Conservation (phyloP, 805 yeast genomes). For the Cyberlindnera petersonii region DNA sequence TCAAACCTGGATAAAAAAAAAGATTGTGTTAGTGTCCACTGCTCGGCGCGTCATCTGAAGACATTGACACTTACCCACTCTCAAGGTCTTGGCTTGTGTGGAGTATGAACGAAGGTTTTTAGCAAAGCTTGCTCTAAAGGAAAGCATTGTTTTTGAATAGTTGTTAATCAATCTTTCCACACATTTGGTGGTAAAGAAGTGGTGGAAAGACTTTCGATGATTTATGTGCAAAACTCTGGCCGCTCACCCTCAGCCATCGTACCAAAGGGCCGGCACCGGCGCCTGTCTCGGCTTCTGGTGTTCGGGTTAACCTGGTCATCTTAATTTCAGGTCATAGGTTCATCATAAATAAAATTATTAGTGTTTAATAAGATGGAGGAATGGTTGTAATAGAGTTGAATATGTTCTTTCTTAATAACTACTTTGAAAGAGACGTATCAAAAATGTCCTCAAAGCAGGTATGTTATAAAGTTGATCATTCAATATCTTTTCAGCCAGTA, state of each 20-base stretch:
- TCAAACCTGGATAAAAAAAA: conserved; percentile 51
- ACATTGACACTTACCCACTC: conserved; percentile 34
- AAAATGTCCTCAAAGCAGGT: too few species aligned
- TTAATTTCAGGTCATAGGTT: too few species aligned
- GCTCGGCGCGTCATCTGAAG: conserved; percentile 16
- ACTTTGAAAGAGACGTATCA: too few species aligned
- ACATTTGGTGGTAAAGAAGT: background rate
- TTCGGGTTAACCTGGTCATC: too few species aligned
- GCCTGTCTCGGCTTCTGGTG: conserved; percentile 4
- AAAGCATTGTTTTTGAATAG: conserved; percentile 10
- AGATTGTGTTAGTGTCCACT: conserved; percentile 26
- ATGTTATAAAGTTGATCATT: too few species aligned
- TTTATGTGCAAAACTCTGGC: background rate
- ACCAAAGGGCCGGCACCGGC: conserved; percentile 5
- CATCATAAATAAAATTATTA: too few species aligned
- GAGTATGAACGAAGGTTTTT: conserved; percentile 30
- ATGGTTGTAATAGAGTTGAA: too few species aligned
- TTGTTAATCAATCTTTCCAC: conserved; percentile 10
- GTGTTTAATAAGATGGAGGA: too few species aligned
- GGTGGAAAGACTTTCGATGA: background rate
- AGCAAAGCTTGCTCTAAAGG: conserved; percentile 10
- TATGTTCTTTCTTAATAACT: too few species aligned
- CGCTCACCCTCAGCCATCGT: conserved; percentile 1
- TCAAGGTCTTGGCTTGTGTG: conserved; percentile 43
- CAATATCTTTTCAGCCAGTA: too few species aligned